These are phyloP conservation scores for Suhomyces terraborum DNA, from an alignment of 1,139 yeast species.

Conservation along the genomic window DNA sequence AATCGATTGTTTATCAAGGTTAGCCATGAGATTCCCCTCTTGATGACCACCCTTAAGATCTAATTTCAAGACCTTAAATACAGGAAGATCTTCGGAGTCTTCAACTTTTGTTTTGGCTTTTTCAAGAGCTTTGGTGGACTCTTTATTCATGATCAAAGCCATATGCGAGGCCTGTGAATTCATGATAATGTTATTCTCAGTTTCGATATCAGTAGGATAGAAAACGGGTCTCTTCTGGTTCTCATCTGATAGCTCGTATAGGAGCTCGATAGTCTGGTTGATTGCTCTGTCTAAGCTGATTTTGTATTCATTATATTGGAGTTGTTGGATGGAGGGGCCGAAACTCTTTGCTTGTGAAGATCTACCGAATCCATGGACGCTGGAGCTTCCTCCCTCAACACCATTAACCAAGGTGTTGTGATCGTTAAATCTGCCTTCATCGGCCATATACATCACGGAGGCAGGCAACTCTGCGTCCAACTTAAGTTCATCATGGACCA, in stretches of 20 bases:
- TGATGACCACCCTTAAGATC: conserved; percentile 62
- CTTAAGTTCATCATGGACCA: conserved; percentile 11
- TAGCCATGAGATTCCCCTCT: conserved; percentile 43
- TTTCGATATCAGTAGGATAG: conserved; percentile 53
- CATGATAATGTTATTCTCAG: conserved; percentile 36
- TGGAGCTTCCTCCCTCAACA: conserved; percentile 19
- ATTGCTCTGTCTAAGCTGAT: conserved; percentile 64
- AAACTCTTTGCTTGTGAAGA: conserved; percentile 19
- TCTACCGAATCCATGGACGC: conserved; percentile 7
- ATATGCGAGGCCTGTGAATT: conserved; percentile 51
- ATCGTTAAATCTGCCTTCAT: conserved; percentile 32
- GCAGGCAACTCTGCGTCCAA: conserved; percentile 24
- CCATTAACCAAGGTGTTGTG: conserved; percentile 36
- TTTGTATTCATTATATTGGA: conserved; percentile 69
- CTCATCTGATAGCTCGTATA: conserved; percentile 56
- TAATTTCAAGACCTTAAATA: conserved; percentile 62
- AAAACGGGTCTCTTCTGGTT: conserved; percentile 63
- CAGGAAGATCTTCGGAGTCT: conserved; percentile 31
- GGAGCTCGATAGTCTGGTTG: conserved; percentile 53
- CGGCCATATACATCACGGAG: conserved; percentile 37
- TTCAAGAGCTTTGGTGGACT: conserved; percentile 32
- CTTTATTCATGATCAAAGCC: conserved; percentile 52
- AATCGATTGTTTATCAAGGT: conserved; percentile 64
- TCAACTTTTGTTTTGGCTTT: conserved; percentile 31
- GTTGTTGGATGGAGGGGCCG: conserved; percentile 59